Evolutionary conservation across 306 rosid genomes (phyloP).

Genomic region (Trichosanthes truncata): DNA sequence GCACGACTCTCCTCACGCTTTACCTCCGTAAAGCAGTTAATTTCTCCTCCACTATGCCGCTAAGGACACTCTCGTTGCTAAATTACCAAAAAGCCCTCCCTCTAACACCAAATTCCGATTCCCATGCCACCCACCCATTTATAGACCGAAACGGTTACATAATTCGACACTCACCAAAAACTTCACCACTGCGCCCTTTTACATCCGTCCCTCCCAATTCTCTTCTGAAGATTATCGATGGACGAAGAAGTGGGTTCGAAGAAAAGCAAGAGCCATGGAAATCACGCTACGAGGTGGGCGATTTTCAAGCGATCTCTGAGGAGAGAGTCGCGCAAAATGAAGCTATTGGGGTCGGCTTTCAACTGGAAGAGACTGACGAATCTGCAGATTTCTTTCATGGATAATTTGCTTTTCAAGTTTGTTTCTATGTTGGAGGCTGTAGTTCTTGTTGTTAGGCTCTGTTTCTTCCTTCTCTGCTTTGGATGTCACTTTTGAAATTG

Average conservation of each 20-base stretch:
- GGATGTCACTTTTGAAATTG: slow-evolving; percentile 44
- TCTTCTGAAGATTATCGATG: neutral
- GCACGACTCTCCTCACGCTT: neutral
- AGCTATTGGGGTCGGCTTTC: slow-evolving; percentile 37
- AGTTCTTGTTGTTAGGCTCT: slow-evolving; percentile 23
- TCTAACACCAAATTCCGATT: neutral
- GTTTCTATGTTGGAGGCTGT: slow-evolving; percentile 50
- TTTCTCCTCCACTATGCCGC: neutral
- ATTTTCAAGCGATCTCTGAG: slow-evolving; percentile 33
- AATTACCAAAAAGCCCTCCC: neutral
- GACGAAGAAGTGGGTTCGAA: neutral
- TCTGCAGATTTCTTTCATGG: slow-evolving; percentile 34
- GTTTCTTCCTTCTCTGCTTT: slow-evolving; percentile 50
- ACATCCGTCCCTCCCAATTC: neutral
- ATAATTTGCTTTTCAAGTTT: slow-evolving; percentile 45
- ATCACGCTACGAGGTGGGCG: slow-evolving; percentile 24
- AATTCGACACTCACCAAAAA: neutral
- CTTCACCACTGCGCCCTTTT: neutral
- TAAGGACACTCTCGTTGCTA: neutral
- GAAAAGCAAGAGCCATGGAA: neutral
- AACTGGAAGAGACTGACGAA: slow-evolving; percentile 30
- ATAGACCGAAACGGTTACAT: neutral
- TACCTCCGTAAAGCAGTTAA: neutral
- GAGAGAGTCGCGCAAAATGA: slow-evolving; percentile 36
- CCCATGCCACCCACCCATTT: neutral